These are phyloP conservation scores for Ogataea glucozyma DNA, from an alignment of 805 yeast species.

Conservation along the genomic window DNA sequence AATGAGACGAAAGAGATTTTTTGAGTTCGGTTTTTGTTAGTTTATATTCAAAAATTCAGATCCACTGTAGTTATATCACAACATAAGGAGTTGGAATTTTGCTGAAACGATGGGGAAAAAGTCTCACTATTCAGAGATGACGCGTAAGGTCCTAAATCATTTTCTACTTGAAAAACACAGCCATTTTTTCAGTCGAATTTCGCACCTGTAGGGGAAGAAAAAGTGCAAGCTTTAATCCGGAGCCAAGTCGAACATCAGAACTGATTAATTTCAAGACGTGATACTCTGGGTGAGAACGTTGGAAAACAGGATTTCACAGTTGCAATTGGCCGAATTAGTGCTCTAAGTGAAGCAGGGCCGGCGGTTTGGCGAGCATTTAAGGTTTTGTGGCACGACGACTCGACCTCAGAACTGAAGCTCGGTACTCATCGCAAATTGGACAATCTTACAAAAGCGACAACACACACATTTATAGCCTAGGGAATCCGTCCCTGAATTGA, in stretches of 20 bases:
- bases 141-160: conserved; percentile 1
- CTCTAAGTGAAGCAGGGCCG: background rate
- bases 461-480: background rate
- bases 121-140: conserved; percentile 3
- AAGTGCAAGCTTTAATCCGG: background rate
- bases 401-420: background rate
- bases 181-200: background rate
- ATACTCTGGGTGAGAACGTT: background rate
- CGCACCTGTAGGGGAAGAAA: conserved; percentile 4
- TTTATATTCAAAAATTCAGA: too few relatives aligned
- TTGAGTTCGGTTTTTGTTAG: background rate
- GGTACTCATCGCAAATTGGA: conserved; percentile 2
- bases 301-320: background rate
- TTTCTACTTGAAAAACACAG: background rate
- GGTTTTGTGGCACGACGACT: background rate
- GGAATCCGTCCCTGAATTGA: background rate
- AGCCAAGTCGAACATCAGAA: background rate
- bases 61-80: too few relatives aligned
- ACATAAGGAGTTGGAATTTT: too few relatives aligned
- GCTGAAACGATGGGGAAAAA: too few relatives aligned
- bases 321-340: background rate
- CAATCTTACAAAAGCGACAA: background rate
- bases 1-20: too few relatives aligned
- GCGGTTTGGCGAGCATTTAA: background rate
- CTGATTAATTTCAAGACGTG: background rate